Conservation (phyloP, 176 grass and related monocot genomes). For the Chloris gayana region DNA sequence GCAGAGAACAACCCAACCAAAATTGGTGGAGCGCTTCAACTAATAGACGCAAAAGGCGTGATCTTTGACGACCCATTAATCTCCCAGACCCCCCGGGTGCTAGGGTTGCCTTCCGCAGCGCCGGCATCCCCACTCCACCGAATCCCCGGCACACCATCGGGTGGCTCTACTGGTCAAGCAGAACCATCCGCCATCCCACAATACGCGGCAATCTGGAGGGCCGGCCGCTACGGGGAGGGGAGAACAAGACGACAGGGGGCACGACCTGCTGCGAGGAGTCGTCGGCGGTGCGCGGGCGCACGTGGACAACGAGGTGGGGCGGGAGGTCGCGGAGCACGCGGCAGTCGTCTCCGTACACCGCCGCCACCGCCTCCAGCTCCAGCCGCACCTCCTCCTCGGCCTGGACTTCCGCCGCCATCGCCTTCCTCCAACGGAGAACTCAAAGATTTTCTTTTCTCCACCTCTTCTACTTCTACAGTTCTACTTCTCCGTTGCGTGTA, state of each 20-base stretch:
- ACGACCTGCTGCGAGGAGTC: constrained; percentile 89
- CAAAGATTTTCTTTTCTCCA: too few species aligned
- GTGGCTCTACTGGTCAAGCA: not conserved
- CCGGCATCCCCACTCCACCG: not conserved
- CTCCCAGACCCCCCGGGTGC: not conserved
- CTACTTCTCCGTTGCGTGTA: too few species aligned
- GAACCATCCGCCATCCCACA: not conserved
- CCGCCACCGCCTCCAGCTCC: constrained; percentile 78
- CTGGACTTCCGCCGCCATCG: constrained; percentile 42
- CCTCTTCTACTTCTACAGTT: too few species aligned
- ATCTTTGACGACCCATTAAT: not conserved
- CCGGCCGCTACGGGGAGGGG: not conserved
- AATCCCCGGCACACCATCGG: not conserved
- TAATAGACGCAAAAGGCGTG: not conserved
- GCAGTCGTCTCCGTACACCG: constrained; percentile 77
- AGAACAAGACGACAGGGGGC: not conserved
- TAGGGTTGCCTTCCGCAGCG: constrained; percentile 24
- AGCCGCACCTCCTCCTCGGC: constrained; percentile 71
- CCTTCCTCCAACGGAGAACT: too few species aligned
- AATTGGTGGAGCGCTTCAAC: not conserved
- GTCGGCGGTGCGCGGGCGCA: constrained; percentile 75
- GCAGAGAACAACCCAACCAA: not conserved
- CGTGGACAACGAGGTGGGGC: constrained; percentile 74
- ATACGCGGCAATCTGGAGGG: not conserved
- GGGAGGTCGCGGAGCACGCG: constrained; percentile 66